These are phyloP conservation scores for Tuctoria greenei DNA, from an alignment of 176 grass and related monocot genomes.

Conservation along the genomic window DNA sequence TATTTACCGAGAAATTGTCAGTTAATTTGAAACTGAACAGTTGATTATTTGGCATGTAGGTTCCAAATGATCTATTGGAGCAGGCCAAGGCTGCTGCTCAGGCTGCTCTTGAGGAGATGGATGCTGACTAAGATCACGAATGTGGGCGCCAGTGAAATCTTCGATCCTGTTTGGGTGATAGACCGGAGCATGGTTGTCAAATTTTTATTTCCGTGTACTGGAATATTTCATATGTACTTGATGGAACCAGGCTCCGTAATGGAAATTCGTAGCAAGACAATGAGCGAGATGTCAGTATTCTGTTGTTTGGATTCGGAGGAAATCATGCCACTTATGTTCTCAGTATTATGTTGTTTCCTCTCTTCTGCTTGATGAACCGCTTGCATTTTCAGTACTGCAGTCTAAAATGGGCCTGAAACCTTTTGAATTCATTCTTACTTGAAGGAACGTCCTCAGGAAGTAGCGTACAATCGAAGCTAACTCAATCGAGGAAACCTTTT, in stretches of 20 bases:
- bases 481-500: no score
- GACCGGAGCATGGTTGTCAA: neutral
- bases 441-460: no score
- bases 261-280: conserved; percentile 7
- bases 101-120: conserved; percentile 77
- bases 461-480: no score
- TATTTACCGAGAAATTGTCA: neutral
- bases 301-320: neutral
- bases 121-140: conserved; percentile 57
- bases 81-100: conserved; percentile 62
- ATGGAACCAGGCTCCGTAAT: conserved; percentile 4
- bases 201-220: conserved; percentile 25
- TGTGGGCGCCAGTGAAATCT: conserved; percentile 17
- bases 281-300: neutral
- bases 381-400: neutral
- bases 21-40: conserved; percentile 1
- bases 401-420: no score
- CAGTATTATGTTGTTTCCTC: neutral
- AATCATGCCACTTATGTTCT: neutral
- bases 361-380: neutral
- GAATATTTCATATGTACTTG: neutral
- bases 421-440: no score
- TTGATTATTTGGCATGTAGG: conserved; percentile 42
- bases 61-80: conserved; percentile 64
- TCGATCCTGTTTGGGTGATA: neutral